Base-by-base conservation (phyloP, 2,329 filamentous ascomycete species). In the Nothophaeocryptopus gaeumannii region DNA sequence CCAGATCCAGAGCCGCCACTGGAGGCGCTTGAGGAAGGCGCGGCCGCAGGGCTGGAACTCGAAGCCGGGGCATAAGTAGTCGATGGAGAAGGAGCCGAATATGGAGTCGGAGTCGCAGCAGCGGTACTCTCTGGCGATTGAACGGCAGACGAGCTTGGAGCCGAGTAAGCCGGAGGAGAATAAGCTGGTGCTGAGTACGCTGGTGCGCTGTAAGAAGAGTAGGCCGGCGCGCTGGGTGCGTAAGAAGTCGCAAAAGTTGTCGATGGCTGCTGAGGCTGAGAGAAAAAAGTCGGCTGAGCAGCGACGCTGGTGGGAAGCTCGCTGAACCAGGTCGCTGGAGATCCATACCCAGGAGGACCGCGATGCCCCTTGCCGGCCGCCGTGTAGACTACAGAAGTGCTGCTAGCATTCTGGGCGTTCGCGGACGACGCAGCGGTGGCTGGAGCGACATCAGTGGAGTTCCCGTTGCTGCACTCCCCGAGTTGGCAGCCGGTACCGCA, bases 401-500 rank as follows among this genome's bases (percentile, higher is more conserved):
- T 39, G 26, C 42, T 46, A 20, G 47, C 42, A 31, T 45, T 50
- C 34, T 51, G 42, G 16, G 36, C 38, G 12, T 41, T 30, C 10
- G 43, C 35, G n/a, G 45, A 50, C 8, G 36, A 33, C 12, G 20
- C 37, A 30, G 44, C 45, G 5, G 41, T 26, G 7, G 39, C 31
- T 20, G 48, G 33, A 35, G 45, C 34, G 34, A 50, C 32, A 11
- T 20, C 40, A 16, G 40, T 47, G 1, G 38, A 44, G 11, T 48
- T 50, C n/a, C 45, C 52, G 33, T 40, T 13, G 20, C 4, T 26
- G 38, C 56, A 58, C 30, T 50, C 47, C 37, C 56, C 56, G 30
- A 50, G 45, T 39, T 65, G 63, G 54, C 62, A 65, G 14, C 62
- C 61, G 20, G 45, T 45, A 42, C 60, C 60, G 46, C 59, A 63